A percentile compares a stretch with the other conserved stretches of the same genome.
Conservation (phyloP, 2,329 filamentous ascomycete species). For the Verticillium alfalfae region DNA sequence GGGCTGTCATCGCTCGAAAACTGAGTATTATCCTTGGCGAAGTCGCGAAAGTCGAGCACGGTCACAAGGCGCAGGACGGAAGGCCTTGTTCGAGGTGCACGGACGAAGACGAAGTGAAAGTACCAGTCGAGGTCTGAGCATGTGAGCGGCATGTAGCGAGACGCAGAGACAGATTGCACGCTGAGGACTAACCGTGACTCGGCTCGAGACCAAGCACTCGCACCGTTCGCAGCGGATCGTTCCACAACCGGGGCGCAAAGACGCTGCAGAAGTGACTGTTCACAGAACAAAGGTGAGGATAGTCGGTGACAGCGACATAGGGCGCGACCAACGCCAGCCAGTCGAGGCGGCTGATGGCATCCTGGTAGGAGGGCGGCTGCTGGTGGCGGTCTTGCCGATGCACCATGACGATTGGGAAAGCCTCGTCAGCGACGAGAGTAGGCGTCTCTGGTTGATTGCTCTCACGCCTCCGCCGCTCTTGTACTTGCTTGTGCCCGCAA, state of each 20-base stretch:
- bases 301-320: conserved; percentile 34
- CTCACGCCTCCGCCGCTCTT: not conserved
- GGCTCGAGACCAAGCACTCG: conserved; percentile 34
- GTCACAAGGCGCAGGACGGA: conserved; percentile 37
- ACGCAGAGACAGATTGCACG: not conserved
- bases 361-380: conserved; percentile 46
- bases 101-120: conserved; percentile 35
- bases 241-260: conserved; percentile 50
- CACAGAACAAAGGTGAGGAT: conserved; percentile 42
- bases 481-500: conserved; percentile 27
- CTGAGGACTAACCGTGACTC: conserved; percentile 33
- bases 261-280: conserved; percentile 37
- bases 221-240: conserved; percentile 36
- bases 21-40: conserved; percentile 31
- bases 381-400: conserved; percentile 11
- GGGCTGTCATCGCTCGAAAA: conserved; percentile 33
- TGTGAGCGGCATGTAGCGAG: not conserved
- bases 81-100: conserved; percentile 24
- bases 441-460: not conserved
- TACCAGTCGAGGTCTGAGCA: conserved; percentile 43
- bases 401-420: conserved; percentile 11
- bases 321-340: conserved; percentile 44
- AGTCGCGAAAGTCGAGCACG: conserved; percentile 41
- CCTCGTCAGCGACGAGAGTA: not conserved
- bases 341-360: conserved; percentile 39